Percentiles rank a stretch among this genome's conserved stretches.
Evolutionary conservation across 768 basidiomycete species (phyloP).

Genomic region (Kwoniella sp.): DNA sequence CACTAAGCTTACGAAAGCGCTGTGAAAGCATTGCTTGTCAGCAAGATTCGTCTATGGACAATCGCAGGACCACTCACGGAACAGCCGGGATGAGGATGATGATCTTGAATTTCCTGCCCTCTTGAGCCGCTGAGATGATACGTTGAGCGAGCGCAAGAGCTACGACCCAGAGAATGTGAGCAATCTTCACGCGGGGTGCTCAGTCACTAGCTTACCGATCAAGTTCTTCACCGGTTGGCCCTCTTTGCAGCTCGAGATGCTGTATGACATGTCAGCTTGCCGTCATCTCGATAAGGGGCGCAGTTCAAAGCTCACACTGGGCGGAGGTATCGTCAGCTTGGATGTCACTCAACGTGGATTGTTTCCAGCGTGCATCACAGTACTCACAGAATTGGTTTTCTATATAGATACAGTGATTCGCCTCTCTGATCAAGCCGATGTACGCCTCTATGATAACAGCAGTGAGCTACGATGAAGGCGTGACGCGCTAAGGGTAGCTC

Average conservation of each 20-base stretch:
- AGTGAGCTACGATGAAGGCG: background rate
- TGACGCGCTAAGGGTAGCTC: constrained; percentile 3
- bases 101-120: constrained; percentile 79
- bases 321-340: constrained; percentile 20
- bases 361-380: too few species aligned
- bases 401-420: constrained; percentile 89
- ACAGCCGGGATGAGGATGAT: constrained; percentile 86
- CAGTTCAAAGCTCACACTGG: constrained; percentile 31
- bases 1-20: constrained; percentile 70
- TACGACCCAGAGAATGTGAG: constrained; percentile 8
- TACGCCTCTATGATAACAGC: constrained; percentile 64
- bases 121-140: constrained; percentile 74
- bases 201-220: constrained; percentile 62
- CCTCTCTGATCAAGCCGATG: constrained; percentile 69
- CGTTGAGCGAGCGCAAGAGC: constrained; percentile 75
- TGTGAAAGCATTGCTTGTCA: constrained; percentile 2
- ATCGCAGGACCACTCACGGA: constrained; percentile 59
- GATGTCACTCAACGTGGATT: background rate
- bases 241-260: constrained; percentile 72
- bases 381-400: constrained; percentile 60
- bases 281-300: background rate
- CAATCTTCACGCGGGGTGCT: too few species aligned
- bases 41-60: background rate
- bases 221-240: constrained; percentile 74
- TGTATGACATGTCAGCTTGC: constrained; percentile 49